phyloP scores from a whole-genome alignment of 1,284 basidiomycete species.

The Stygiomarasmius scandens region DNA sequence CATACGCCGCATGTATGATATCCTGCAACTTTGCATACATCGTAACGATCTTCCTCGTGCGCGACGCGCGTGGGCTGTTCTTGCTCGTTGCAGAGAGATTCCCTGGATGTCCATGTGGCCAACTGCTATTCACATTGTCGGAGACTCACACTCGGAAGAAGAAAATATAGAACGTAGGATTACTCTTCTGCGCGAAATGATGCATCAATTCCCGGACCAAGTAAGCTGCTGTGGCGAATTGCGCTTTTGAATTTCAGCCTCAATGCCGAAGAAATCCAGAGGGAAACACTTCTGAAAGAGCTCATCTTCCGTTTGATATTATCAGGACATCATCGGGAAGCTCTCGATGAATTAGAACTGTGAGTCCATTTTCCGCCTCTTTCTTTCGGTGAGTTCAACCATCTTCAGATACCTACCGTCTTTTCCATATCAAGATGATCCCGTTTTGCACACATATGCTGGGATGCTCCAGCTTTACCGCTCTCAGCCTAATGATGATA shows the following conservation, averaged over 20 bases:
- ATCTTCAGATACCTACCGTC: conserved; percentile 74
- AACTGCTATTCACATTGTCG: conserved; percentile 65
- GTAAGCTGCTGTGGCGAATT: conserved; percentile 43
- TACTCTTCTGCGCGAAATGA: conserved; percentile 68
- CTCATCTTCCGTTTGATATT: conserved; percentile 69
- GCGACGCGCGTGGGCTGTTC: conserved; percentile 75
- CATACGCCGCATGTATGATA: conserved; percentile 71
- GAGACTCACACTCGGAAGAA: conserved; percentile 32
- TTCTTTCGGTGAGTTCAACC: background rate
- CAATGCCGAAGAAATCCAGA: conserved; percentile 42
- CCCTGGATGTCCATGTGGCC: conserved; percentile 79
- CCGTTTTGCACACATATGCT: conserved; percentile 79
- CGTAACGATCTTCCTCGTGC: conserved; percentile 70
- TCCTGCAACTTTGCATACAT: conserved; percentile 75
- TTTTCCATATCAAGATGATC: conserved; percentile 83
- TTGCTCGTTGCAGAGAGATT: conserved; percentile 83
- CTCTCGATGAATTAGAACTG: conserved; percentile 85
- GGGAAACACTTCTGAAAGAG: conserved; percentile 75
- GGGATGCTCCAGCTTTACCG: conserved; percentile 72
- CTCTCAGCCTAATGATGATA: conserved; percentile 40
- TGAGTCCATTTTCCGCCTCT: conserved; percentile 38
- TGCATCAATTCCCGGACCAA: conserved; percentile 65
- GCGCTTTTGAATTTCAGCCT: background rate
- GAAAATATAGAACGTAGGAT: conserved; percentile 41
- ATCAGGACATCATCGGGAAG: conserved; percentile 60